A percentile compares a stretch with the other conserved stretches of the same genome.
Evolutionary conservation across 345 rosid genomes (phyloP).

Genomic region (Lumnitzera racemosa): DNA sequence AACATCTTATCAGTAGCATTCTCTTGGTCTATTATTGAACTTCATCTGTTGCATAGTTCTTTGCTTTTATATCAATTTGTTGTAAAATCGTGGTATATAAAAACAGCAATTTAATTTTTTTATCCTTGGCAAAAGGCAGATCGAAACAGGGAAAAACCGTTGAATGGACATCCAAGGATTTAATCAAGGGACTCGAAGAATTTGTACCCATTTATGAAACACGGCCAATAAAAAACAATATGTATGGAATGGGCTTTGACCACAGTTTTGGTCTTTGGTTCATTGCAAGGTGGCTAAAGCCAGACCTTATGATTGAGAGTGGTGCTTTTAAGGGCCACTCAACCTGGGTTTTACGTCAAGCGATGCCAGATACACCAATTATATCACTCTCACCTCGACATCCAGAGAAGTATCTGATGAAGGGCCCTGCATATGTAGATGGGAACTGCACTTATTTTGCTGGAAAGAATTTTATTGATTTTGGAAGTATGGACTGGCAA

Average conservation of each 20-base stretch:
- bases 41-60: background rate
- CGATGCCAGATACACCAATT: slow-evolving; percentile 81
- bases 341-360: slow-evolving; percentile 98
- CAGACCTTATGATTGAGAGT: slow-evolving; percentile 95
- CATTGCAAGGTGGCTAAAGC: slow-evolving; percentile 78
- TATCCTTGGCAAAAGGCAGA: slow-evolving; percentile 95
- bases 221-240: slow-evolving; percentile 88
- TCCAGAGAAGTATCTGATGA: slow-evolving; percentile 81
- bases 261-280: slow-evolving; percentile 99
- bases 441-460: slow-evolving; percentile 93
- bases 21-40: slow-evolving; percentile 1
- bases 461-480: slow-evolving; percentile 95
- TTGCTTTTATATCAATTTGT: too few species aligned
- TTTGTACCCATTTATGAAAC: slow-evolving; percentile 89
- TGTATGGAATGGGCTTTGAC: slow-evolving; percentile 98
- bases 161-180: slow-evolving; percentile 93
- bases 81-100: too few species aligned
- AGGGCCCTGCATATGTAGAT: slow-evolving; percentile 98
- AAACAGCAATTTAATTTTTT: slow-evolving; percentile 32
- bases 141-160: slow-evolving; percentile 96
- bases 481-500: slow-evolving; percentile 85
- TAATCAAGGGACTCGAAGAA: slow-evolving; percentile 82
- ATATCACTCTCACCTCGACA: slow-evolving; percentile 84
- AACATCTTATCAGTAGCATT: background rate
- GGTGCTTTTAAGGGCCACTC: slow-evolving; percentile 99